These are phyloP conservation scores for Grammothele lineata DNA, from an alignment of 768 basidiomycete genomes.

Conservation along the genomic window DNA sequence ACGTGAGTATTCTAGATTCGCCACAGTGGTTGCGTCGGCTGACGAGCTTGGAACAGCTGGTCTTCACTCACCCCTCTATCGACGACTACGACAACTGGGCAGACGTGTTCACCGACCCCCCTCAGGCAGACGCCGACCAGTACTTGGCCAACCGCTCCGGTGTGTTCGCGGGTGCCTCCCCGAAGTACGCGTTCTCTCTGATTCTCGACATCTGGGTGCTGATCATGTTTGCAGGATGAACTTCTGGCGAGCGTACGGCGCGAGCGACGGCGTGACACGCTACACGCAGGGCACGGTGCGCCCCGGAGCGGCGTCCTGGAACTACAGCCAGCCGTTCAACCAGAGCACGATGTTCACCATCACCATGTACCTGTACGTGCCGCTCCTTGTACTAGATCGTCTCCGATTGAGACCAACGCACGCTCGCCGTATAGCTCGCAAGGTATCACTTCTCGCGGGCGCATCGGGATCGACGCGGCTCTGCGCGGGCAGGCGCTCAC, in stretches of 20 bases:
- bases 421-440: conserved; percentile 36
- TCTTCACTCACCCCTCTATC: conserved; percentile 60
- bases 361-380: conserved; percentile 50
- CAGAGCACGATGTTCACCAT: conserved; percentile 54
- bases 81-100: conserved; percentile 69
- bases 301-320: conserved; percentile 52
- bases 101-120: conserved; percentile 49
- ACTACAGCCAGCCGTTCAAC: conserved; percentile 49
- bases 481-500: conserved; percentile 44
- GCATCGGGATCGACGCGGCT: conserved; percentile 53
- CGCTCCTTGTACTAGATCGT: neutral
- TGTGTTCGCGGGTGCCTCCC: conserved; percentile 53
- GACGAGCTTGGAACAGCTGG: conserved; percentile 32
- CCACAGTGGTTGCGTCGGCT: neutral
- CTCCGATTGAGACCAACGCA: neutral
- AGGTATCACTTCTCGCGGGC: conserved; percentile 58
- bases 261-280: conserved; percentile 42
- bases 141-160: conserved; percentile 50
- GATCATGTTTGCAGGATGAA: conserved; percentile 41
- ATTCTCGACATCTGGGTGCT: too few relatives aligned
- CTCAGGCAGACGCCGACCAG: conserved; percentile 50
- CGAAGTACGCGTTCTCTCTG: conserved; percentile 34
- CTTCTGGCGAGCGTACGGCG: conserved; percentile 56
- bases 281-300: conserved; percentile 61
- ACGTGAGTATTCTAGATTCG: conserved; percentile 31